Base-by-base conservation (phyloP, 2,329 filamentous ascomycete species). In the Lachnellula arida region DNA sequence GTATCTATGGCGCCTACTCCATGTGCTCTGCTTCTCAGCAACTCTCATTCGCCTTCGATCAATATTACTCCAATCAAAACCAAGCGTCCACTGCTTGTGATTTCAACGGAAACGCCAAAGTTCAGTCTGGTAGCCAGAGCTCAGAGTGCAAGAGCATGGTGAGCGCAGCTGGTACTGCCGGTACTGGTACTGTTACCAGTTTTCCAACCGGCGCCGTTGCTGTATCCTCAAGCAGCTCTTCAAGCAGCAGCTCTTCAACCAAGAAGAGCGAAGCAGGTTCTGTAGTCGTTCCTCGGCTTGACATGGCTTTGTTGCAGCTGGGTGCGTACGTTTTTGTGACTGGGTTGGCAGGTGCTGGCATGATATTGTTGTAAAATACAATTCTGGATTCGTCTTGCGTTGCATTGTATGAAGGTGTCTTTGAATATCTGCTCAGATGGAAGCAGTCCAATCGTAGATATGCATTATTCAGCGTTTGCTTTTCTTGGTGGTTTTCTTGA, bases 1-100 rank as follows among this genome's bases (percentile, higher is more conserved):
- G 88, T 67, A 75, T 79, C 59, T 94, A 89, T 72, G 89, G 89
- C 64, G 81, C 87, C 48, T 91, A 89, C 78, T 82, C 84, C 72
- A 90, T 91, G 84, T 95, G 89, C 78, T 77, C 78, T 63, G 68
- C 81, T 66, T 78, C 79, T 63, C 79, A 89, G 73, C 82, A 91
- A 79, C 82, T 95, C 42, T 82, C 82, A 56, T 91, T 82, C 70
- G 87, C 84, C 49, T 81, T 92, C 63, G 84, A 92, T 75, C 74
- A 82, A 65, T 93, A 92, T 79, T 89, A 88, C 77, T 70, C 78
- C 63, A 72, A 71, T 63, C 78, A 85, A 67, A 75, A 78, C 63
- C 77, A 77, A 59, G 72, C 74, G 49, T 69, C 75, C 25, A 74
- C 74, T 53, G 86, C 89, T 34, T 95, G 89, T 71, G 78, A 84